These are phyloP conservation scores for Basipetospora chlamydospora DNA, from an alignment of 2,329 filamentous ascomycete species.

Conservation along the genomic window DNA sequence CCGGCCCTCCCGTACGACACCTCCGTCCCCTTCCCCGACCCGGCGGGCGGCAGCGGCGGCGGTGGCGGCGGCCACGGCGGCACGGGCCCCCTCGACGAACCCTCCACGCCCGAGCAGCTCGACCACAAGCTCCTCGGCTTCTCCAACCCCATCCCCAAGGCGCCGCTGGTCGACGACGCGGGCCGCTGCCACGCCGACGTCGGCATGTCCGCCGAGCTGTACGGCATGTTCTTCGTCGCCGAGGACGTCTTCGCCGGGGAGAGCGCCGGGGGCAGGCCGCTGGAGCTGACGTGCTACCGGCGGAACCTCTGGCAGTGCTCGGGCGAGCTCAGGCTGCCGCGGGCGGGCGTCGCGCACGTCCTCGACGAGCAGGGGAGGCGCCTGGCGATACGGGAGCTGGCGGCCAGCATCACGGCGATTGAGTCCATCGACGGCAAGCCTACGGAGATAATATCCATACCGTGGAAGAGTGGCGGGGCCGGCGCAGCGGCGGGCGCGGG, in stretches of 20 bases:
- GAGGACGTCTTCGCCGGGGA: constrained; percentile 62
- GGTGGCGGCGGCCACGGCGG: too few species aligned
- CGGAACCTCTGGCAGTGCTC: constrained; percentile 92
- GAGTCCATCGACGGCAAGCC: constrained; percentile 86
- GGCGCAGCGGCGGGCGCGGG: too few species aligned
- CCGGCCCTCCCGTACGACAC: constrained; percentile 31
- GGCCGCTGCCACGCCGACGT: constrained; percentile 50
- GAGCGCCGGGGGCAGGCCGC: constrained; percentile 39
- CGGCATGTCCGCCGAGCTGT: constrained; percentile 58
- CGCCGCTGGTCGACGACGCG: constrained; percentile 49
- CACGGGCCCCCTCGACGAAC: constrained; percentile 25
- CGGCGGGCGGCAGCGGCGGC: too few species aligned
- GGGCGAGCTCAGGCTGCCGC: constrained; percentile 68
- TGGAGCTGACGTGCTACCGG: constrained; percentile 87
- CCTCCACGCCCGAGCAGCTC: constrained; percentile 15
- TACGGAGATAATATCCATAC: constrained; percentile 91
- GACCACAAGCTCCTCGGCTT: constrained; percentile 65
- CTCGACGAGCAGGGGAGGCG: constrained; percentile 62
- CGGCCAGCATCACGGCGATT: constrained; percentile 68
- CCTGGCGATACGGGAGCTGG: constrained; percentile 61
- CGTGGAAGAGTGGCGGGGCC: constrained; percentile 86
- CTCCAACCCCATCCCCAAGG: constrained; percentile 45
- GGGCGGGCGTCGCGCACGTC: constrained; percentile 54
- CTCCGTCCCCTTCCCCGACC: constrained; percentile 23
- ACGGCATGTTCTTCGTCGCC: constrained; percentile 80